Conservation (phyloP, 306 rosid species). For the Cicer pinnatifidum region DNA sequence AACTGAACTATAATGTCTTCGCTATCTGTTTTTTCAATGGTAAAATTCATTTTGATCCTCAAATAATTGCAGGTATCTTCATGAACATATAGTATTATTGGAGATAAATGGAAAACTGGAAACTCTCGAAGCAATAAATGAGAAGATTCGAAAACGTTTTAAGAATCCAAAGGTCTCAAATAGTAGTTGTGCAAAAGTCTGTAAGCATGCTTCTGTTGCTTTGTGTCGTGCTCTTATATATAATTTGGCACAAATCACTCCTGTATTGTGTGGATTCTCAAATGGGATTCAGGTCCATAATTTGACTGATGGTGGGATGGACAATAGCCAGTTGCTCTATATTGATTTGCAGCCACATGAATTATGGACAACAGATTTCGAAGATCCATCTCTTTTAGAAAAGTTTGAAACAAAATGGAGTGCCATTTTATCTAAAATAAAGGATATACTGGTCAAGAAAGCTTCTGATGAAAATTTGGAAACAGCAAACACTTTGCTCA, state of each 20-base stretch:
- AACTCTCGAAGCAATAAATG: constrained; percentile 87
- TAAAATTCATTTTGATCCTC: constrained; percentile 41
- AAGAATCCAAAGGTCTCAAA: constrained; percentile 85
- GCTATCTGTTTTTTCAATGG: constrained; percentile 25
- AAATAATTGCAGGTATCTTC: constrained; percentile 74
- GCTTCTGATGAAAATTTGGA: constrained; percentile 78
- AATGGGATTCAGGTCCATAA: constrained; percentile 56
- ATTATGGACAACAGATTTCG: constrained; percentile 81
- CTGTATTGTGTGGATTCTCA: constrained; percentile 50
- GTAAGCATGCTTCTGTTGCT: constrained; percentile 89
- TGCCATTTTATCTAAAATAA: constrained; percentile 62
- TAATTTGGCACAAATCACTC: constrained; percentile 78
- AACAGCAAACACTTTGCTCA: constrained; percentile 76
- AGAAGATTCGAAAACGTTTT: constrained; percentile 92
- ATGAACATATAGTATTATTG: constrained; percentile 64
- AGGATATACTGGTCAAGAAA: constrained; percentile 55
- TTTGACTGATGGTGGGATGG: constrained; percentile 61
- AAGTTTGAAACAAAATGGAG: constrained; percentile 72
- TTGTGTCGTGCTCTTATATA: constrained; percentile 90
- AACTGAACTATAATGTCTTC: constrained; percentile 31
- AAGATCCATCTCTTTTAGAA: constrained; percentile 62
- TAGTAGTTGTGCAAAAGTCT: constrained; percentile 77
- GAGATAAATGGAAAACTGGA: constrained; percentile 85
- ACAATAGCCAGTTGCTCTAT: constrained; percentile 67
- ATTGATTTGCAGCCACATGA: constrained; percentile 81